Evolutionary conservation across 148 eudicot genomes (phyloP).

Genomic region (Camellia sinensis): DNA sequence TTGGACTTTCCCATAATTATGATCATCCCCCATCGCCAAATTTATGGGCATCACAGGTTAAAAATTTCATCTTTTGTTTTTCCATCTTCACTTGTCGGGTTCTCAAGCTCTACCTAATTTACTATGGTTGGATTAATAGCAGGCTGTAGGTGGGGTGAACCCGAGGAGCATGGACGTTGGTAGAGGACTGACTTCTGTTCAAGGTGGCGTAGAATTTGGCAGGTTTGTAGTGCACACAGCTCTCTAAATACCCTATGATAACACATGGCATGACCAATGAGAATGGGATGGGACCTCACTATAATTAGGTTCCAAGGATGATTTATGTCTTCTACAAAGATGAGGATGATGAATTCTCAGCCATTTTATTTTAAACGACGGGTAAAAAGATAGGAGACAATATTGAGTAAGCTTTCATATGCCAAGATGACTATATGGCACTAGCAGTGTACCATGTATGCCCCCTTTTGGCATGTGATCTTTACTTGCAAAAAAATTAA

Average conservation of each 20-base stretch:
- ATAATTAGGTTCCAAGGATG: background rate
- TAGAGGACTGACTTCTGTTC: conserved; percentile 41
- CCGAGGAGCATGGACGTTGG: conserved; percentile 39
- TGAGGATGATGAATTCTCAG: background rate
- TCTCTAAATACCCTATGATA: background rate
- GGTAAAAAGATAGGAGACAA: background rate
- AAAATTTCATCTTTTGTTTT: background rate
- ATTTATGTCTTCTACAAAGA: background rate
- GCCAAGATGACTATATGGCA: background rate
- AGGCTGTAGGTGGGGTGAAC: conserved; percentile 37
- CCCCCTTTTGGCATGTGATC: background rate
- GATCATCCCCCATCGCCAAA: conserved; percentile 39
- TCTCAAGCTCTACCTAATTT: conserved; percentile 3
- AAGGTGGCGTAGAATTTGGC: conserved; percentile 55
- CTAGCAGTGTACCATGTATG: background rate
- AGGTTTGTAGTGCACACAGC: conserved; percentile 44
- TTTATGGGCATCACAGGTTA: conserved; percentile 45
- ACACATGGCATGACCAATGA: background rate
- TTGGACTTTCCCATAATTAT: conserved; percentile 31
- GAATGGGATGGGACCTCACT: background rate
- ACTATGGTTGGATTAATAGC: conserved; percentile 21
- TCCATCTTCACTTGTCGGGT: background rate
- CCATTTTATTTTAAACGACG: background rate
- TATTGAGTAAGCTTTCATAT: background rate
- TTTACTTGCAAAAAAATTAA: background rate